These are phyloP conservation scores for Glycine tomentella DNA, from an alignment of 306 rosid species.

Conservation along the genomic window DNA sequence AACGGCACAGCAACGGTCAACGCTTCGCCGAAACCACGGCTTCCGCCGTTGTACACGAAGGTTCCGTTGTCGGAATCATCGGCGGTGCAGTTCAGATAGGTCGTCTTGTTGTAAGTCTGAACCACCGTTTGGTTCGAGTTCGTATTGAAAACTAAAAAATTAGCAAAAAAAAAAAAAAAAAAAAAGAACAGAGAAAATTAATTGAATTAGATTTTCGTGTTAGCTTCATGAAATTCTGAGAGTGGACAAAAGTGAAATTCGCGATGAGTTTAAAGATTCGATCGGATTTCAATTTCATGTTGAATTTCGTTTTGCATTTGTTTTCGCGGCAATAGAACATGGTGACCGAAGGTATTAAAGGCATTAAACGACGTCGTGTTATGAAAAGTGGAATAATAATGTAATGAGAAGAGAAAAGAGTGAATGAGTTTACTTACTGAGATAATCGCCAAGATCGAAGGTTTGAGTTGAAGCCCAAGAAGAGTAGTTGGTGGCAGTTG, in stretches of 20 bases:
- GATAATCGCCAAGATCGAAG: constrained; percentile 86
- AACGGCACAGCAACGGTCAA: constrained; percentile 68
- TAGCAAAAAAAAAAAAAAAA: too few species aligned
- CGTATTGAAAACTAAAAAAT: constrained; percentile 73
- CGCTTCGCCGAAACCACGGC: constrained; percentile 39
- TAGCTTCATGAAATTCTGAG: not conserved
- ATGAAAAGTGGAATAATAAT: not conserved
- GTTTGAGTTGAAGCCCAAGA: constrained; percentile 75
- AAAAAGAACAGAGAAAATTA: not conserved
- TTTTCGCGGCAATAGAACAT: constrained; percentile 16
- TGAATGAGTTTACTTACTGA: constrained; percentile 56
- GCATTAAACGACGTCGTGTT: constrained; percentile 21
- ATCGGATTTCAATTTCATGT: not conserved
- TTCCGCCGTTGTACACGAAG: constrained; percentile 57
- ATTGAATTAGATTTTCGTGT: not conserved
- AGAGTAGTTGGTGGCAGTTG: constrained; percentile 76
- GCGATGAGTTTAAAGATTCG: not conserved
- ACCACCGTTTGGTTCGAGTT: constrained; percentile 79
- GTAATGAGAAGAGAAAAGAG: not conserved
- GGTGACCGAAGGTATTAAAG: constrained; percentile 27
- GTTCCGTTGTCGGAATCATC: constrained; percentile 71
- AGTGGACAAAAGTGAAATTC: not conserved
- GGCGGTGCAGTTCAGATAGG: constrained; percentile 60
- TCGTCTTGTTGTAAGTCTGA: constrained; percentile 72
- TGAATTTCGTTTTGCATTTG: not conserved